Evolutionary conservation across 2,329 filamentous ascomycete genomes (phyloP).

Genomic region (Penicillium sp.): DNA sequence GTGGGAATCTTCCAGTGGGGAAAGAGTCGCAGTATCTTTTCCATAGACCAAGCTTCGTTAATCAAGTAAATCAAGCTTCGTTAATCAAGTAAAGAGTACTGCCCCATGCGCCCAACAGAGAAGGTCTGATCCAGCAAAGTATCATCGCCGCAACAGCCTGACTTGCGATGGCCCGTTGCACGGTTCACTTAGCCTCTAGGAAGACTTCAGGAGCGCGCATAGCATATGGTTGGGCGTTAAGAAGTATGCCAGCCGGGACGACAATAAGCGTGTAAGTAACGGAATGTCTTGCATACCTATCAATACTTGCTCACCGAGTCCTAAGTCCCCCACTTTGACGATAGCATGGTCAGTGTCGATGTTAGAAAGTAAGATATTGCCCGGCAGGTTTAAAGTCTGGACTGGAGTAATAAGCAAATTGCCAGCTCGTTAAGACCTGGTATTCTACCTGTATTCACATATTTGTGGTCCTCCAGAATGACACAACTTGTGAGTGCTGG

Average conservation of each 20-base stretch:
- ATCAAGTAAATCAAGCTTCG: neutral
- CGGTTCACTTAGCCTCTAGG: neutral
- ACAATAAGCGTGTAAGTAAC: neutral
- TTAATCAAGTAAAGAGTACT: neutral
- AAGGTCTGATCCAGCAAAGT: slow-evolving; percentile 1
- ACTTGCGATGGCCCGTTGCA: neutral
- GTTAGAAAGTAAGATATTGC: neutral
- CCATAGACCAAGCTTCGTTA: neutral
- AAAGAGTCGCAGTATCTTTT: neutral
- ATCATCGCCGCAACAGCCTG: neutral
- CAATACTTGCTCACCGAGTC: neutral
- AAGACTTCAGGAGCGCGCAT: neutral
- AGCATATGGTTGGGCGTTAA: neutral
- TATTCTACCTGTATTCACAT: neutral
- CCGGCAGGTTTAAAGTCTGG: neutral
- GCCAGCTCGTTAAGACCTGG: neutral
- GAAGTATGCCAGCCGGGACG: neutral
- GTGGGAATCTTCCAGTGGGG: neutral
- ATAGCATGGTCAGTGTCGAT: neutral
- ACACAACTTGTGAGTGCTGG: neutral
- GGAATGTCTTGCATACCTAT: neutral
- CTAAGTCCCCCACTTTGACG: neutral
- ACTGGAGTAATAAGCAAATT: neutral
- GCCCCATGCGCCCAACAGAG: neutral
- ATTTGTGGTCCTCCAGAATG: neutral